Conservation (phyloP, 306 rosid species). For the Vigna hirtella region DNA sequence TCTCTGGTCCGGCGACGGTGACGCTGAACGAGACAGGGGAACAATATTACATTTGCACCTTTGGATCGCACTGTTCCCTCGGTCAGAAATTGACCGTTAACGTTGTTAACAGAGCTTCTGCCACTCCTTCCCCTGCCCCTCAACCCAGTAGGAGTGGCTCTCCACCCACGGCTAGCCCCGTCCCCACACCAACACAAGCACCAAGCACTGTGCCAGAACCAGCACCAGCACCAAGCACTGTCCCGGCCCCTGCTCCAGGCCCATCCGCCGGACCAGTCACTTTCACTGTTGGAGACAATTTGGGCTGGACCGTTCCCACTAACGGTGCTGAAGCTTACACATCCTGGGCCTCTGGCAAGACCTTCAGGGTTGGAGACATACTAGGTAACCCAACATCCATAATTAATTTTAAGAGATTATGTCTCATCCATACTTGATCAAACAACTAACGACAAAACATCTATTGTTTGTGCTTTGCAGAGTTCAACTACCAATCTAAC, state of each 20-base stretch:
- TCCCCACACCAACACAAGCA: slow-evolving; percentile 40
- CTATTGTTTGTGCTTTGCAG: slow-evolving; percentile 44
- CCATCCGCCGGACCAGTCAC: slow-evolving; percentile 48
- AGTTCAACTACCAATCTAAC: slow-evolving; percentile 56
- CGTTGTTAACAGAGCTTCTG: slow-evolving; percentile 53
- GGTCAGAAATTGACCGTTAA: slow-evolving; percentile 71
- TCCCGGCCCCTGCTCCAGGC: slow-evolving; percentile 28
- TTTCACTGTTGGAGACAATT: slow-evolving; percentile 45
- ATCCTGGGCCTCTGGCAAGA: slow-evolving; percentile 47
- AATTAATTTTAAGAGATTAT: too few relatives aligned
- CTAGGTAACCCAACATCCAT: slow-evolving; percentile 40
- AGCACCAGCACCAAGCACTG: slow-evolving; percentile 13
- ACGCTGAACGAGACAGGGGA: slow-evolving; percentile 53
- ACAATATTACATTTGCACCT: slow-evolving; percentile 63
- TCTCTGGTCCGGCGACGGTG: slow-evolving; percentile 51
- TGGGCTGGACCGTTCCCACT: slow-evolving; percentile 44
- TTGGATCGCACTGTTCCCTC: slow-evolving; percentile 48
- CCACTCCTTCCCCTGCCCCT: slow-evolving; percentile 60
- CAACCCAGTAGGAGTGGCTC: slow-evolving; percentile 38
- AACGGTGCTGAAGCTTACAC: slow-evolving; percentile 10
- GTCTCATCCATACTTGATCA: too few relatives aligned
- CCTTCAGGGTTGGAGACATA: slow-evolving; percentile 49
- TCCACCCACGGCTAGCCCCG: slow-evolving; percentile 41
- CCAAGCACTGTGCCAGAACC: slow-evolving; percentile 16
- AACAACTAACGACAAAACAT: background rate